phyloP scores from a whole-genome alignment of 202 grass and related monocot genomes.

The Saccharum hybrid region DNA sequence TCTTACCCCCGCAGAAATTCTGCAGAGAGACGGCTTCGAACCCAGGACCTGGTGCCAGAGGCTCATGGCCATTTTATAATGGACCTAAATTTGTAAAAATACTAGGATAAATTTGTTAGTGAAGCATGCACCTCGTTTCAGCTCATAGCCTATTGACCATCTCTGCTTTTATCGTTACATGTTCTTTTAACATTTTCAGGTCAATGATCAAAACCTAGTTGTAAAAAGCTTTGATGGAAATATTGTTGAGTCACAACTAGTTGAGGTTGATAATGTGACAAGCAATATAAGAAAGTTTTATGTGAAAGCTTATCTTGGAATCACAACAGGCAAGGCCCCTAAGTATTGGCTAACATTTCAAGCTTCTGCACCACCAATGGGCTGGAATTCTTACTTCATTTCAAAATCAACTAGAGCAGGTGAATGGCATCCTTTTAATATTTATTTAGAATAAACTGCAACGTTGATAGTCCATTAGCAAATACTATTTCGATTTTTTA shows the following conservation, averaged over 20 bases:
- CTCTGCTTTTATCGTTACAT: constrained; percentile 9
- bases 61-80: neutral
- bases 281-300: constrained; percentile 73
- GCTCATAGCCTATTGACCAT: constrained; percentile 19
- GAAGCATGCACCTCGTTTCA: neutral
- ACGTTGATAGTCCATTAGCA: neutral
- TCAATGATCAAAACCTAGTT: constrained; percentile 67
- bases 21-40: no score
- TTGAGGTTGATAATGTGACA: constrained; percentile 76
- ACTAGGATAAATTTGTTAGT: constrained; percentile 8
- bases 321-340: constrained; percentile 51
- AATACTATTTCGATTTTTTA: constrained; percentile 6
- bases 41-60: no score
- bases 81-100: constrained; percentile 13
- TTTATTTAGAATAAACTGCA: neutral
- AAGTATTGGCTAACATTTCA: constrained; percentile 92
- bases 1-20: no score
- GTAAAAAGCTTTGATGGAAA: constrained; percentile 72
- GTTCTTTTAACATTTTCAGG: constrained; percentile 58
- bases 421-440: constrained; percentile 39
- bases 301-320: constrained; percentile 87
- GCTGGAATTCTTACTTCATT: constrained; percentile 89
- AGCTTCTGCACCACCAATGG: constrained; percentile 80
- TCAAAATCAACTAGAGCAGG: constrained; percentile 59
- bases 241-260: constrained; percentile 68